Base-by-base conservation (phyloP, 1,284 basidiomycete genomes). In the Sanghuangporus weigelae region DNA sequence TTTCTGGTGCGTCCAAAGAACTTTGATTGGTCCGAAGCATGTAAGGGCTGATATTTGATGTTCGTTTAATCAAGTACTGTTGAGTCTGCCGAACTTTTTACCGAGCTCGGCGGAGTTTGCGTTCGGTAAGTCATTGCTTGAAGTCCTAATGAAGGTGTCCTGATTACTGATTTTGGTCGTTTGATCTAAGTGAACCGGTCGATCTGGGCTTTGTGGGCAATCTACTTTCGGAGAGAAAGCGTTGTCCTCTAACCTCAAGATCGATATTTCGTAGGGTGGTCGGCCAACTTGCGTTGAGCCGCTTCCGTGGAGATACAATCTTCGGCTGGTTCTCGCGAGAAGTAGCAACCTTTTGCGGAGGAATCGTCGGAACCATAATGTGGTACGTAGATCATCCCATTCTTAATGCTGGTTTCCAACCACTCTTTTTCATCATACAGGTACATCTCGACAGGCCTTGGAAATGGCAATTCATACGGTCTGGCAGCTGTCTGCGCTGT, bases 301-400 rank as follows among this genome's bases (percentile, higher is more conserved):
- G 87, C 8, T 90, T 89, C 70, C 79, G 87, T 59, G 92, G 92
- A 0, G 92, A 93, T 65, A 94, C 92, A 0, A 82, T 84, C 0
- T 87, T 87, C 58, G 87, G 84, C 1, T 81, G 90, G 50, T 74
- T 86, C 1, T 79, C 84, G 0, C 81, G 91, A 63, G 77, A 91
- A 12, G 55, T 84, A 3, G 84, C 84, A 46, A 91, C 92, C 0
- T 87, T 93, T 68, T 77, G 82, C 63, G 92, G 92, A 7, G 86
- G 86, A 1, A 63, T 89, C 1, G 71, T 86, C 7, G 94, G 92
- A 1, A 81, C 87, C 67, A 75, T 83, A 1, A 79, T 92, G 68
- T 92, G 90, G 90, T 89, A 74, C 7, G 44, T n/a, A n/a, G 16
- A 2, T 14, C n/a, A 16, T 6, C 8, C 6, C 44, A 19, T 48